Base-by-base conservation (phyloP, 129 eudicot genomes). In the Helianthus annuus region DNA sequence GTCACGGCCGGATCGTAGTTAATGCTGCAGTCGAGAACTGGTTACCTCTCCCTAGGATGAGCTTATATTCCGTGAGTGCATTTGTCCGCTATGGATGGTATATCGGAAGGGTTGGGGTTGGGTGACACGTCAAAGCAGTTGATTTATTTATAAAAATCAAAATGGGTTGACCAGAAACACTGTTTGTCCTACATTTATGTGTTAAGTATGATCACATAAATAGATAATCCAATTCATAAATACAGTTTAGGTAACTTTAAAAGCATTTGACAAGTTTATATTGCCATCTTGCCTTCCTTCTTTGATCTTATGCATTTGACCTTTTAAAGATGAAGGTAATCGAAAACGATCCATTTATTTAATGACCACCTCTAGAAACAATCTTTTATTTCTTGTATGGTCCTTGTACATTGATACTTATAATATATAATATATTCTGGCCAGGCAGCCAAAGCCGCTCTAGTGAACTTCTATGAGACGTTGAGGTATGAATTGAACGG, bases 31-130 rank as follows among this genome's bases (percentile, higher is more conserved):
- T 94, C 8, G 99, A 94, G 83, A 94, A 83, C 79, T 94, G 99
- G 99, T 76, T 94, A 58, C 99, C 99, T 66, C 83, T 94, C 84
- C 99, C 99, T 6, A 72, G 91, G 44, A 94, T 90, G 99, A 94
- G 99, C 82, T 70, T 94, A 68, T 94, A 94, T 78, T 86, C 99
- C 3, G 99, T 94, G 40, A 94, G 96, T 82, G 53, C 4, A 60
- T 45, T 29, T 45, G 19, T 65, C 54, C 22, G 15, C 11, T 61
- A 68, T 46, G n/a, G 7, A 2, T 34, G 49, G 59, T 4, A 3
- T 38, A 7, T 39, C 40, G 13, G 49, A 39, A 39, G 68, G 68
- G 49, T n/a, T 36, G 38, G 49, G 49, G 49, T 38, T 39, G 68
- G 48, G 29, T 63, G 2, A n/a, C 29, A 10, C 0, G 13, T 38